phyloP scores from a whole-genome alignment of 192 early-diverging fungal species.

The Coemansia sp. region DNA sequence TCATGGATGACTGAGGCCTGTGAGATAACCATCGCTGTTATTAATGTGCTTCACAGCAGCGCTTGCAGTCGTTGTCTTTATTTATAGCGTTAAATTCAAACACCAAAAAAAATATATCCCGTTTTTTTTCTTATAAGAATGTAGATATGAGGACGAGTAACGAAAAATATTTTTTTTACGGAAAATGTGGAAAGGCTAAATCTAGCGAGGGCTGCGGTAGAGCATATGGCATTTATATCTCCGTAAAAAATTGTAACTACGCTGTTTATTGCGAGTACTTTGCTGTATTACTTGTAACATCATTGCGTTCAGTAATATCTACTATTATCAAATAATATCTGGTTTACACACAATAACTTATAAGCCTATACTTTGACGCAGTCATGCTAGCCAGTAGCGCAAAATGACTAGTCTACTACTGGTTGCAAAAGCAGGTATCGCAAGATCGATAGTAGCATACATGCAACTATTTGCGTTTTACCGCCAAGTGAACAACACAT shows the following conservation, averaged over 20 bases:
- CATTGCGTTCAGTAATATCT: neutral
- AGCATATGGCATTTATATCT: neutral
- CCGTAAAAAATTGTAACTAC: neutral
- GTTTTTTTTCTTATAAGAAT: neutral
- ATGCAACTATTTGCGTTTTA: neutral
- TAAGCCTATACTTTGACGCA: conserved; percentile 8
- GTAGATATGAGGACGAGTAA: neutral
- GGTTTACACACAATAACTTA: neutral
- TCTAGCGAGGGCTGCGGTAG: neutral
- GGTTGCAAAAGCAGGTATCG: neutral
- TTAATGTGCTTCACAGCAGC: neutral
- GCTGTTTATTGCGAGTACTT: neutral
- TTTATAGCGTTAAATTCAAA: neutral
- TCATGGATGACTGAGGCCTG: conserved; percentile 43
- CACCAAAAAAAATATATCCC: neutral
- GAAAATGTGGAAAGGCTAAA: neutral
- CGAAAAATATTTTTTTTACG: neutral
- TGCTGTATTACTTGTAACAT: neutral
- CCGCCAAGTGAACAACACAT: neutral
- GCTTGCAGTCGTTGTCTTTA: neutral
- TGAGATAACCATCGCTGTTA: conserved; percentile 35
- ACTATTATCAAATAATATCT: neutral
- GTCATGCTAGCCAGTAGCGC: neutral
- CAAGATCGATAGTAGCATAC: neutral
- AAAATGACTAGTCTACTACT: neutral